These are phyloP conservation scores for Beta corolliflora DNA, from an alignment of 179 eudicot genomes.

Conservation along the genomic window DNA sequence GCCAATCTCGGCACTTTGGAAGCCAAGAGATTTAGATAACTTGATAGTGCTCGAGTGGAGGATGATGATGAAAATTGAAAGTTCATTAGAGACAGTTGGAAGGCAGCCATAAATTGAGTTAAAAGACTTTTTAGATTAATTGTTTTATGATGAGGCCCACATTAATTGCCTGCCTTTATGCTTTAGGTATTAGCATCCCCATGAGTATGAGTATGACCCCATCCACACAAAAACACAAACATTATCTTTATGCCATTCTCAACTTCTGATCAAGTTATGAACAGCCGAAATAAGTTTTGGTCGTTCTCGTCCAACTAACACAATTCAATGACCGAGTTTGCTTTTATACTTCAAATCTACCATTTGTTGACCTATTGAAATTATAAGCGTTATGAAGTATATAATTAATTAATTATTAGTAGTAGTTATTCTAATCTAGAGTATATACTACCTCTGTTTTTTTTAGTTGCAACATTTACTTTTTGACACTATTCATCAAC, in stretches of 20 bases:
- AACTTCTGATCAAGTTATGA: not conserved
- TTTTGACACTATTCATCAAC: too few relatives aligned
- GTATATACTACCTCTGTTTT: too few relatives aligned
- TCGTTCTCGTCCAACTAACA: slow-evolving; percentile 16
- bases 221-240: not conserved
- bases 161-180: not conserved
- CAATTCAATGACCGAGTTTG: slow-evolving; percentile 17
- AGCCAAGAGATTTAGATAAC: not conserved
- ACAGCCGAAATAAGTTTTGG: not conserved
- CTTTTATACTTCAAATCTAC: not conserved
- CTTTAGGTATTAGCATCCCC: not conserved
- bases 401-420: too few relatives aligned
- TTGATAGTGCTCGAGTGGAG: not conserved
- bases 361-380: too few relatives aligned
- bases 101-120: slow-evolving; percentile 1
- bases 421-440: too few relatives aligned
- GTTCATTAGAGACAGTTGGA: slow-evolving; percentile 22
- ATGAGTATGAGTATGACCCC: too few relatives aligned
- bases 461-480: too few relatives aligned
- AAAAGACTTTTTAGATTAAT: slow-evolving; percentile 23
- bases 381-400: too few relatives aligned
- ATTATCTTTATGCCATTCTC: not conserved
- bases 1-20: slow-evolving; percentile 14
- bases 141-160: not conserved
- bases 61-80: not conserved